These are phyloP conservation scores for Capsella bursapastoris DNA, from an alignment of 345 rosid species.

Conservation along the genomic window DNA sequence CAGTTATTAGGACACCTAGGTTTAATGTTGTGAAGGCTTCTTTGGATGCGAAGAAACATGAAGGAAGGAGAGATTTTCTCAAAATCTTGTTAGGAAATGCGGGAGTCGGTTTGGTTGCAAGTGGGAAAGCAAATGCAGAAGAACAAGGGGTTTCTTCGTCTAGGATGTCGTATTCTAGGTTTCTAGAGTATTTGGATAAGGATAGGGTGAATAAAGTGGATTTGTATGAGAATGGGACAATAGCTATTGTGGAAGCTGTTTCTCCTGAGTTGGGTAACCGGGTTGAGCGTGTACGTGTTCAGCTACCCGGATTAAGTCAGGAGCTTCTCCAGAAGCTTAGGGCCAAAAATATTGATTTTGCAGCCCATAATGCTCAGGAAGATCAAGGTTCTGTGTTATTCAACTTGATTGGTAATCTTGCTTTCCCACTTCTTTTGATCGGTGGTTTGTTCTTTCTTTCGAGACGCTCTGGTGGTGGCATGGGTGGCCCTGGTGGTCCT, in stretches of 20 bases:
- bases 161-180: conserved; percentile 97
- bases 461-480: conserved; percentile 90
- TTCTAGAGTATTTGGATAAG: conserved; percentile 92
- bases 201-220: conserved; percentile 89
- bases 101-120: conserved; percentile 64
- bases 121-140: conserved; percentile 82
- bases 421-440: conserved; percentile 87
- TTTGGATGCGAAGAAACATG: conserved; percentile 52
- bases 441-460: conserved; percentile 98
- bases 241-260: conserved; percentile 95
- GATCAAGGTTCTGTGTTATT: conserved; percentile 85
- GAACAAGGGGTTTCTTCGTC: conserved; percentile 95
- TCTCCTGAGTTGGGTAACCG: conserved; percentile 98
- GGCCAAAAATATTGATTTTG: conserved; percentile 94
- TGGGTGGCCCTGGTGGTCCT: conserved; percentile 99
- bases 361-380: conserved; percentile 98
- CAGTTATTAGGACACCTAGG: conserved; percentile 49
- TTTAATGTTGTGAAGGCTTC: conserved; percentile 56
- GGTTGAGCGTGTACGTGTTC: conserved; percentile 93
- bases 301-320: conserved; percentile 92
- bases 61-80: conserved; percentile 77
- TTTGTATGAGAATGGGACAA: conserved; percentile 94
- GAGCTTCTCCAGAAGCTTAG: conserved; percentile 96
- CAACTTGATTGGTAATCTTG: conserved; percentile 89
- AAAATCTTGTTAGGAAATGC: conserved; percentile 70